Evolutionary conservation across 495 filamentous ascomycete genomes (phyloP).

Genomic region (Lasiosphaeria ovina): DNA sequence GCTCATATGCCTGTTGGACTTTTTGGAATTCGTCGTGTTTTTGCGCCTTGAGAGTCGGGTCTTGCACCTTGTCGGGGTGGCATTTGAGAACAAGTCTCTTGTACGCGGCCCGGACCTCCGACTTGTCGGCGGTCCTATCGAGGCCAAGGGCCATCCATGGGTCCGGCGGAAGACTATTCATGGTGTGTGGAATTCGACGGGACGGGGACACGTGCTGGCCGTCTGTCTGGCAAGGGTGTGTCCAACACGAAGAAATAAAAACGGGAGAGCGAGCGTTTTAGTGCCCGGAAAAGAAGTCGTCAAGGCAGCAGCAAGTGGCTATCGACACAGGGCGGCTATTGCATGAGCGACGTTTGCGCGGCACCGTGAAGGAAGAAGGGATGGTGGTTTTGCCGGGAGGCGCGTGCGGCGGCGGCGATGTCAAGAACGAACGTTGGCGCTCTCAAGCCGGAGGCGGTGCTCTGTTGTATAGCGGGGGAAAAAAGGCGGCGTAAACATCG

Average conservation of each 20-base stretch:
- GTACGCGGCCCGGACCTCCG: constrained; percentile 77
- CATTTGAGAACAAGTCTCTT: constrained; percentile 90
- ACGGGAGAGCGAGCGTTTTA: not conserved
- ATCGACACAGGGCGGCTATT: constrained; percentile 34
- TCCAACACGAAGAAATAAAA: not conserved
- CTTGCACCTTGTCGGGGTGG: constrained; percentile 91
- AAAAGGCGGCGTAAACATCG: constrained; percentile 7
- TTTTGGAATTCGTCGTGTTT: constrained; percentile 87
- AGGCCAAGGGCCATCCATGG: constrained; percentile 83
- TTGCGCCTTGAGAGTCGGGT: constrained; percentile 60
- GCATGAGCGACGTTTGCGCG: constrained; percentile 32
- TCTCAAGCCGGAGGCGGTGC: constrained; percentile 1
- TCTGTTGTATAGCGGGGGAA: constrained; percentile 7
- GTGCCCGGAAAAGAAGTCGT: constrained; percentile 17
- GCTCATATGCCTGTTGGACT: constrained; percentile 90
- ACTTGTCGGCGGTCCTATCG: constrained; percentile 65
- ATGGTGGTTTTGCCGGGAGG: constrained; percentile 22
- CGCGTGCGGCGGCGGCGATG: constrained; percentile 24
- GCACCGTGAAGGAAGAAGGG: constrained; percentile 15
- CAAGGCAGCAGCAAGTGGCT: constrained; percentile 28
- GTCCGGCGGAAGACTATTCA: constrained; percentile 70
- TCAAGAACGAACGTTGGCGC: constrained; percentile 8
- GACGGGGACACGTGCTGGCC: constrained; percentile 10
- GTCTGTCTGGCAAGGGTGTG: no score
- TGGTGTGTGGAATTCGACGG: constrained; percentile 37